Percentiles rank a stretch among this genome's conserved stretches.
phyloP scores from a whole-genome alignment of 2,329 filamentous ascomycete genomes.

The Fusarium metavorans region DNA sequence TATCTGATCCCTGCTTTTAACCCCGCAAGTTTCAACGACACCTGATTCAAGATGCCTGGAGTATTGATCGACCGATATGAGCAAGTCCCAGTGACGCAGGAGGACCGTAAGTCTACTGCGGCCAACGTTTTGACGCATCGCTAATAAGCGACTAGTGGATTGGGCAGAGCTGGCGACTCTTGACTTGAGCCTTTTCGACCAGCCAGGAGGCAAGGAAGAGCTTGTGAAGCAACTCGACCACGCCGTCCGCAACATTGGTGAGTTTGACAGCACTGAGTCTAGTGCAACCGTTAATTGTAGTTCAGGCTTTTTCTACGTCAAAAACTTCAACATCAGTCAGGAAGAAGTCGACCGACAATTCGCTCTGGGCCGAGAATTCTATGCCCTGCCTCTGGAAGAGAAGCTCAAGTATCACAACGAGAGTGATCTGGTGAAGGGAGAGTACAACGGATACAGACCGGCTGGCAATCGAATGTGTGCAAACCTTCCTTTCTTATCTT shows the following conservation, averaged over 20 bases:
- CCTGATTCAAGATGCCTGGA: neutral
- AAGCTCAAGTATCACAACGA: conserved; percentile 66
- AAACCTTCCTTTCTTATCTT: neutral
- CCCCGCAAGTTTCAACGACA: neutral
- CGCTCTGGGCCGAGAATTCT: conserved; percentile 67
- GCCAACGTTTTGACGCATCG: neutral
- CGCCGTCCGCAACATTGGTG: neutral
- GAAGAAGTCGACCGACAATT: conserved; percentile 70
- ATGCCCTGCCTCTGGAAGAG: conserved; percentile 64
- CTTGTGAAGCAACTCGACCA: neutral
- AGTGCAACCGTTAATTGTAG: neutral
- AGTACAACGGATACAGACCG: conserved; percentile 68
- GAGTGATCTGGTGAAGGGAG: conserved; percentile 55
- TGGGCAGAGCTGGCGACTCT: conserved; percentile 5
- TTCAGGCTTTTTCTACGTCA: conserved; percentile 67
- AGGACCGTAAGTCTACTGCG: neutral
- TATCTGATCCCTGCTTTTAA: neutral
- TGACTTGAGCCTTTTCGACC: conserved; percentile 5
- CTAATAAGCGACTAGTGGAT: neutral
- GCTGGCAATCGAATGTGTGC: conserved; percentile 49
- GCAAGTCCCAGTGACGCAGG: neutral
- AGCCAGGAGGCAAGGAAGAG: conserved; percentile 4
- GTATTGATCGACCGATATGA: neutral
- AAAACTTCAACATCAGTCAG: conserved; percentile 69
- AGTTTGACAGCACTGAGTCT: too few species aligned